Percentiles rank a stretch among this genome's conserved stretches.
Conservation (phyloP, 78 protist genomes). For the Dictyostelium intermedium region DNA sequence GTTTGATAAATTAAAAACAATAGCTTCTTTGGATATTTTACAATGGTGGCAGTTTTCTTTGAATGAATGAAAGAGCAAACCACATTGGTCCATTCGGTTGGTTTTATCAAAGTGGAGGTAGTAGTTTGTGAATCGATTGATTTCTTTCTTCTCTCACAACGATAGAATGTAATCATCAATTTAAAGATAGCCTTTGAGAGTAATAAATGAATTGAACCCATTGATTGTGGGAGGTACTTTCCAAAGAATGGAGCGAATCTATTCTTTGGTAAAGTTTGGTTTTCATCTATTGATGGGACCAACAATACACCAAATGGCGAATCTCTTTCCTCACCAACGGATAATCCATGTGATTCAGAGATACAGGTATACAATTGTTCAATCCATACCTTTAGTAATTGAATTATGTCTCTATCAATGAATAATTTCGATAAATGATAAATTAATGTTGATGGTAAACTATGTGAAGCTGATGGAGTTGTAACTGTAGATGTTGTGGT, state of each 20-base stretch:
- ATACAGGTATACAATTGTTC: neutral
- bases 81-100: constrained; percentile 4
- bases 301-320: constrained; percentile 64
- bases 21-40: constrained; percentile 73
- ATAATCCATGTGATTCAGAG: neutral
- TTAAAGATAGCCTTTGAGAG: constrained; percentile 31
- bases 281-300: neutral
- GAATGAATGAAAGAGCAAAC: constrained; percentile 49
- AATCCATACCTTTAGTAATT: neutral
- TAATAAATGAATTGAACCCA: neutral
- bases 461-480: neutral
- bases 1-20: neutral
- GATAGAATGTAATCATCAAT: constrained; percentile 30
- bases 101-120: neutral
- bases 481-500: neutral
- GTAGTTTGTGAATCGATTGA: neutral
- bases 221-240: constrained; percentile 12
- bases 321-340: neutral
- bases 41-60: constrained; percentile 28
- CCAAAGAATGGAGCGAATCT: constrained; percentile 51
- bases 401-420: neutral
- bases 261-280: constrained; percentile 32
- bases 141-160: constrained; percentile 36
- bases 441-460: constrained; percentile 15
- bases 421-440: constrained; percentile 1